Conservation (phyloP, 257 asterid genomes). For the Leptodermis oblonga region DNA sequence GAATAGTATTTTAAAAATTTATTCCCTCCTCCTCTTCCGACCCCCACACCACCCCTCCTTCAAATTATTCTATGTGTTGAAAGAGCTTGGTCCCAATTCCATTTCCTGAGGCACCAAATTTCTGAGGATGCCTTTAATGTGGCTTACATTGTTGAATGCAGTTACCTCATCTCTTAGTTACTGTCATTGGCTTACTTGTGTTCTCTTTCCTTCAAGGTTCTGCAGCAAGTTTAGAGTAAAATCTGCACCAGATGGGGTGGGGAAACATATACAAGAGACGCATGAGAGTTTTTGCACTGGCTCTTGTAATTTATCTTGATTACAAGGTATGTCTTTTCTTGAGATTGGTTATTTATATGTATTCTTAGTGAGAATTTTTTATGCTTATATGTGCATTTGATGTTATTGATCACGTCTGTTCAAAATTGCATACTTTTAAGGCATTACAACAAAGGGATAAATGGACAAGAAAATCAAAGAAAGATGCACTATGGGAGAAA, state of each 20-base stretch:
- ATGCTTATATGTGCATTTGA: conserved; percentile 14
- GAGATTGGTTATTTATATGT: conserved; percentile 12
- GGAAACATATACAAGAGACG: conserved; percentile 88
- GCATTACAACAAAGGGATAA: conserved; percentile 79
- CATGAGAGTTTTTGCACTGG: conserved; percentile 71
- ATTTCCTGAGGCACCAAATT: neutral
- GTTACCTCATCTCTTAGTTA: neutral
- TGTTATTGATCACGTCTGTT: conserved; percentile 13
- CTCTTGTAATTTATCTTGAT: conserved; percentile 77
- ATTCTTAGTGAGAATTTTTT: conserved; percentile 16
- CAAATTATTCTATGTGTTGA: neutral
- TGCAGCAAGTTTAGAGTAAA: neutral
- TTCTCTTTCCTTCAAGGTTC: neutral
- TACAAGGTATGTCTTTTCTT: conserved; percentile 61
- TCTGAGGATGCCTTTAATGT: neutral
- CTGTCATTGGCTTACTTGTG: no score
- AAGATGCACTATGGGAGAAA: conserved; percentile 77
- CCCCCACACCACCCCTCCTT: no score
- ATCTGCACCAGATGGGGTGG: conserved; percentile 60
- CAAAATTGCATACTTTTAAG: conserved; percentile 36
- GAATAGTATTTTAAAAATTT: no score
- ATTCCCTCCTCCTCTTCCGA: no score
- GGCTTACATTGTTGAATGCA: neutral
- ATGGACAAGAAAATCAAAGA: conserved; percentile 64
- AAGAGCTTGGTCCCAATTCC: neutral